phyloP scores from a whole-genome alignment of 129 eudicot species.

The Flaveria ramosissima region DNA sequence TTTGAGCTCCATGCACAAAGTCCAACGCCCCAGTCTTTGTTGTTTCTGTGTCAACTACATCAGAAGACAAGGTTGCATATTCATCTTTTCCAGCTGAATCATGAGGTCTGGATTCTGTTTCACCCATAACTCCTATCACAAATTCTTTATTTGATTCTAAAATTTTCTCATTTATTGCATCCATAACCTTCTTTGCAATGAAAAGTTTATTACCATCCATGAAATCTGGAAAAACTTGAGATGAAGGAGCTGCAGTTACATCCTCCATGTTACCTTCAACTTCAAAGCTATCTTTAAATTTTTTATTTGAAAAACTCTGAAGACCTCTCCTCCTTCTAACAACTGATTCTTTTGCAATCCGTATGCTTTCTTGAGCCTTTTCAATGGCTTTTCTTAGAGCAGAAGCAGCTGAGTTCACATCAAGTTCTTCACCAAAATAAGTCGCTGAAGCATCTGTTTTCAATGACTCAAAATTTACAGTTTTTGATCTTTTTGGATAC shows the following conservation, averaged over 20 bases:
- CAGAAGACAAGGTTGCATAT: constrained; percentile 32
- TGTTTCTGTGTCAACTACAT: constrained; percentile 36
- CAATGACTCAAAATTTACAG: neutral
- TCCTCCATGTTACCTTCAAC: constrained; percentile 26
- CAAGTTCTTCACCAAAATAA: constrained; percentile 53
- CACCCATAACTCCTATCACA: constrained; percentile 6
- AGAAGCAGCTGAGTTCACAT: constrained; percentile 78
- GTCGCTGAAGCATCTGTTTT: too few relatives aligned
- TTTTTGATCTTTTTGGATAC: constrained; percentile 29
- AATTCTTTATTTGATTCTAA: constrained; percentile 39
- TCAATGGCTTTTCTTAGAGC: constrained; percentile 78
- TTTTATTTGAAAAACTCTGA: constrained; percentile 45
- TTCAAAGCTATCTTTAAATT: constrained; percentile 35
- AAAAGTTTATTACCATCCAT: constrained; percentile 28
- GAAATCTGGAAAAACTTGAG: constrained; percentile 31
- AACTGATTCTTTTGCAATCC: constrained; percentile 80
- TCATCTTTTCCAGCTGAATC: constrained; percentile 40
- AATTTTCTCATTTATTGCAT: constrained; percentile 33
- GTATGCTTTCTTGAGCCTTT: constrained; percentile 86
- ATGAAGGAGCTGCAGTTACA: constrained; percentile 16
- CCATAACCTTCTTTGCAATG: constrained; percentile 30
- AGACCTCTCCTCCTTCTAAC: constrained; percentile 60
- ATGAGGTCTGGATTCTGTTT: constrained; percentile 23
- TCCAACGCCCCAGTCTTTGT: constrained; percentile 26
- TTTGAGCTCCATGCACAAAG: constrained; percentile 21